Percentiles rank a stretch among this genome's conserved stretches.
phyloP scores from a whole-genome alignment of 1,284 basidiomycete genomes.

The Sphaerobolus stellatus region DNA sequence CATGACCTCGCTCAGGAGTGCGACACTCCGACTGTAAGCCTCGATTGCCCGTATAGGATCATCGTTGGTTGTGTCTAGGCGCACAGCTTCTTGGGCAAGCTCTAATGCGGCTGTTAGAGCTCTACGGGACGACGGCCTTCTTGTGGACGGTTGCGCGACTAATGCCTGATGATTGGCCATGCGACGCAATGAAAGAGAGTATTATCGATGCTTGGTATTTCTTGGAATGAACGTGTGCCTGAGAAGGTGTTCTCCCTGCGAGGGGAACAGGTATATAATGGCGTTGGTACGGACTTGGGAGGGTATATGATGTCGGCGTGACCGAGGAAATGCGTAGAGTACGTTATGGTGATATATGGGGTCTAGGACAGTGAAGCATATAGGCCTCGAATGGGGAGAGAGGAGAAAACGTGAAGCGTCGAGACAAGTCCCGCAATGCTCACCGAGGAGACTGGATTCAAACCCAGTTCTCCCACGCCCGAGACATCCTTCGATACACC shows the following conservation, averaged over 20 bases:
- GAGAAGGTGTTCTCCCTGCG: not conserved
- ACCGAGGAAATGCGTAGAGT: too few relatives aligned
- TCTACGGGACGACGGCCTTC: constrained; percentile 68
- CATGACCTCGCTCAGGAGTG: constrained; percentile 82
- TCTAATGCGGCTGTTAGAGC: constrained; percentile 77
- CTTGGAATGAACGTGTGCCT: too few relatives aligned
- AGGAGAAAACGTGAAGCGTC: too few relatives aligned
- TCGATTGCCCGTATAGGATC: constrained; percentile 78
- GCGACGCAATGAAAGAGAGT: too few relatives aligned
- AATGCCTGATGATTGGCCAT: too few relatives aligned
- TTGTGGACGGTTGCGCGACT: not conserved
- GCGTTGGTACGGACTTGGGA: too few relatives aligned
- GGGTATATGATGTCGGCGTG: too few relatives aligned
- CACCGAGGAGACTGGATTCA: too few relatives aligned
- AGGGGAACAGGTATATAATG: not conserved
- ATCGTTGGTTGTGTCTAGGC: constrained; percentile 76
- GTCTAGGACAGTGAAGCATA: constrained; percentile 8
- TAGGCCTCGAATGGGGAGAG: too few relatives aligned
- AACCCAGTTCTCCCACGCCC: constrained; percentile 9
- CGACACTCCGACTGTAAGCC: constrained; percentile 79
- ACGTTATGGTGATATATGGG: too few relatives aligned
- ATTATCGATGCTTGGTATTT: too few relatives aligned
- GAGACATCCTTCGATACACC: not conserved
- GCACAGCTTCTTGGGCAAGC: constrained; percentile 79
- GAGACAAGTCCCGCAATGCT: too few relatives aligned